Evolutionary conservation across 345 rosid species (phyloP), one percentile per base, ranked within the genome.

Genomic region (Moringa oleifera): DNA sequence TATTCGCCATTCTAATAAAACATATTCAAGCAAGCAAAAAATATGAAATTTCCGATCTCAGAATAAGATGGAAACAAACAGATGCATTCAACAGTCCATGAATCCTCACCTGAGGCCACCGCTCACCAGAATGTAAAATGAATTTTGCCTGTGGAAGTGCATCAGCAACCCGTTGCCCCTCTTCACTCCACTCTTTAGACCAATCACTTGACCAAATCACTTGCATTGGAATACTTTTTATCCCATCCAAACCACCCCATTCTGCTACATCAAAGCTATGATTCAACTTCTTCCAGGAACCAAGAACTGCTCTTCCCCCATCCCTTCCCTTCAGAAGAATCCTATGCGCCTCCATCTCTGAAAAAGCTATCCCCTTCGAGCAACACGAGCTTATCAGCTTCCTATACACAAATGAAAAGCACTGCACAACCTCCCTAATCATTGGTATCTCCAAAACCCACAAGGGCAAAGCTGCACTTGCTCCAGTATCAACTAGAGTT

Each of bases 71-170:
- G 11, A 41, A 41, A 15, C 47, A 41, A 41, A 41, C 12, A 7
- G 12, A 41, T 1, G 12, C 2, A 41, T 11, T 33, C 20, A 61
- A 47, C 19, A 33, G 31, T 5, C n/a, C 19, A 58, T 31, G 54
- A 68, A 77, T 37, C 37, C 80, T 64, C 62, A 93, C 98, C 91
- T 89, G 87, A 76, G 98, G 96, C 97, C 98, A 93, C 16, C 97
- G 79, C 52, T 86, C 86, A 54, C 97, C 87, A 0, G 90, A 78
- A 69, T 93, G 98, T 18, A 70, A 68, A 22, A 77, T 71, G 66
- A 85, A 84, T 68, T 79, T 89, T 22, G 96, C 97, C 28, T 57
- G 80, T 1, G 91, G 88, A 75, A 93, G 87, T 52, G 91, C 93
- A 68, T 77, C 77, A 1, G 85, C 85, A 33, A 84, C 71, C 51